A percentile compares a stretch with the other conserved stretches of the same genome.
phyloP scores from a whole-genome alignment of 2,329 filamentous ascomycete genomes.

The Dactylella cylindrospora region DNA sequence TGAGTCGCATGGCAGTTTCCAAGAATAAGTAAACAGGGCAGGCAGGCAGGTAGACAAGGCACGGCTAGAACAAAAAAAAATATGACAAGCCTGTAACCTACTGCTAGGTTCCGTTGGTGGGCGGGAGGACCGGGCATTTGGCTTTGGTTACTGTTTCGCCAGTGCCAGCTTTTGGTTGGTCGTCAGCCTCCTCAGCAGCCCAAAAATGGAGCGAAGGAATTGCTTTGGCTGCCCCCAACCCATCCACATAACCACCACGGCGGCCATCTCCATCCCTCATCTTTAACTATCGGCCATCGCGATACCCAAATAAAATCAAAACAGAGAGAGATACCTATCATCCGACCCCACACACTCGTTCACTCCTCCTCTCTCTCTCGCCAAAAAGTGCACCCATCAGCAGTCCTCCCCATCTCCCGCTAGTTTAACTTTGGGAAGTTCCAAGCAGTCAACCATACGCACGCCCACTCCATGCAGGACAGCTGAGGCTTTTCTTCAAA shows the following conservation, averaged over 20 bases:
- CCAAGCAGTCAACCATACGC: too few relatives aligned
- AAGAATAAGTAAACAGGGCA: conserved; percentile 9
- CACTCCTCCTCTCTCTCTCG: background rate
- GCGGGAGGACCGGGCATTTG: too few relatives aligned
- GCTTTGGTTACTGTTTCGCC: too few relatives aligned
- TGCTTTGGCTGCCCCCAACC: too few relatives aligned
- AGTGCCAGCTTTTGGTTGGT: too few relatives aligned
- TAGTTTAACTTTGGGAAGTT: conserved; percentile 36
- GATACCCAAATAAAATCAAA: background rate
- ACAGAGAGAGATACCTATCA: too few relatives aligned
- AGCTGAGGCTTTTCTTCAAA: conserved; percentile 3
- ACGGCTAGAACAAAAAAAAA: background rate
- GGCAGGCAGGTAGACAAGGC: too few relatives aligned
- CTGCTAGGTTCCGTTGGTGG: too few relatives aligned
- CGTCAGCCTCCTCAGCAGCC: background rate
- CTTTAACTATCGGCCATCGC: background rate
- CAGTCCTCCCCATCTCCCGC: conserved; percentile 1
- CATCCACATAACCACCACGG: background rate
- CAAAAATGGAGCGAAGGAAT: too few relatives aligned
- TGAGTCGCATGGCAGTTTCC: conserved; percentile 18
- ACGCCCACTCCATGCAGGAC: conserved; percentile 25
- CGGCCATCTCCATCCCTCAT: background rate
- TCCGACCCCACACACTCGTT: too few relatives aligned
- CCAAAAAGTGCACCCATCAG: too few relatives aligned
- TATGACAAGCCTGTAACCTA: background rate